Conservation (phyloP, 768 basidiomycete species). For the Lenzites betulinus region DNA sequence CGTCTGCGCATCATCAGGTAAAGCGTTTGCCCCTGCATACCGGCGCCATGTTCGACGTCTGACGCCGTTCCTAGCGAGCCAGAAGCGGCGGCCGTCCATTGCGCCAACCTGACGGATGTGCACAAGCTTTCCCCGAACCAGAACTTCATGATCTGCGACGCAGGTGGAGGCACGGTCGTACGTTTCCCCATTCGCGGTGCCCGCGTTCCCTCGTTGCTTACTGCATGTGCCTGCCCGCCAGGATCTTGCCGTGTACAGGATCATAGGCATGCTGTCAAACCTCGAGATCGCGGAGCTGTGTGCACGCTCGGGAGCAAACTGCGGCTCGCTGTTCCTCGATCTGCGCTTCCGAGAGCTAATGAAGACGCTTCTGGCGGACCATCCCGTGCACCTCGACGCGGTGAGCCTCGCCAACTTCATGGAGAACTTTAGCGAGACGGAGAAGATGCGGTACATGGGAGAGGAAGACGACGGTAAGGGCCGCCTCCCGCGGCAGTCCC, state of each 20-base stretch:
- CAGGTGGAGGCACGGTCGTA: conserved; percentile 77
- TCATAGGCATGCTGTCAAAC: conserved; percentile 75
- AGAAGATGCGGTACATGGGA: conserved; percentile 78
- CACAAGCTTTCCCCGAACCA: conserved; percentile 80
- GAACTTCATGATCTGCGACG: conserved; percentile 91
- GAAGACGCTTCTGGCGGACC: conserved; percentile 73
- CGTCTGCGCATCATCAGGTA: conserved; percentile 81
- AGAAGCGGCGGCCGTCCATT: conserved; percentile 92
- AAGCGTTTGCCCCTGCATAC: conserved; percentile 16
- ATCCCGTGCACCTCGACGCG: conserved; percentile 81
- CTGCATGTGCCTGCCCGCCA: conserved; percentile 13
- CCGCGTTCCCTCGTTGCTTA: neutral
- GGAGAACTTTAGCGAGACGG: conserved; percentile 87
- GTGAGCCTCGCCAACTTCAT: conserved; percentile 85
- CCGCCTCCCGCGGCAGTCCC: neutral
- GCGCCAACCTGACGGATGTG: conserved; percentile 77
- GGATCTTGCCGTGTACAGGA: conserved; percentile 54
- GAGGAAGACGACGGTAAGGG: conserved; percentile 70
- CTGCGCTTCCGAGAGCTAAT: conserved; percentile 84
- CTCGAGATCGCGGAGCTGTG: conserved; percentile 94
- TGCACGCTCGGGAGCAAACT: conserved; percentile 84
- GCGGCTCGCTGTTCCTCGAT: conserved; percentile 87
- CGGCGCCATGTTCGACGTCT: conserved; percentile 2
- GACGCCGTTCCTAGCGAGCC: conserved; percentile 46
- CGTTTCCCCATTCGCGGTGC: conserved; percentile 23